Conservation (phyloP, 2,329 filamentous ascomycete genomes). For the Trichophyton simii region DNA sequence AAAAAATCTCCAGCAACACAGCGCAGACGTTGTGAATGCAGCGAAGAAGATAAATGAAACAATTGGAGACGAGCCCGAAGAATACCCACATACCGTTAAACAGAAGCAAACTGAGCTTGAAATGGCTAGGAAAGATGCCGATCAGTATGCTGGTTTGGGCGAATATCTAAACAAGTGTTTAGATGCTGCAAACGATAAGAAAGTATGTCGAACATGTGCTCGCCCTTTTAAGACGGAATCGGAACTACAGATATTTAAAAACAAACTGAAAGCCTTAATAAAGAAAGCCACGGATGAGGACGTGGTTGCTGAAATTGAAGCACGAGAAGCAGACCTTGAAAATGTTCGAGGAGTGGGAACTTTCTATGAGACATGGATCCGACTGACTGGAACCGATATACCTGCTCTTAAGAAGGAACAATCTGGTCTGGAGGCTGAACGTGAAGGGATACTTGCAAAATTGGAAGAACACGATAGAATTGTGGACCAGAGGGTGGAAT, state of each 20-base stretch:
- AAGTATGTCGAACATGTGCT: conserved; percentile 64
- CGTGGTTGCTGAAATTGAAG: conserved; percentile 49
- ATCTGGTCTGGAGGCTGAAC: conserved; percentile 48
- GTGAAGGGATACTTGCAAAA: conserved; percentile 45
- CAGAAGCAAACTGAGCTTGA: conserved; percentile 42
- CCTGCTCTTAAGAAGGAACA: conserved; percentile 55
- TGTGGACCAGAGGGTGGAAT: conserved; percentile 50
- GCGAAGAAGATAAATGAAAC: conserved; percentile 51
- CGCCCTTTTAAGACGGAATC: conserved; percentile 51
- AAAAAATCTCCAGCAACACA: conserved; percentile 52
- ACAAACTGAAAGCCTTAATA: conserved; percentile 50
- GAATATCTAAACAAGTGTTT: conserved; percentile 61
- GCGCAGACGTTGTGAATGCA: conserved; percentile 49
- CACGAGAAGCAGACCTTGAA: conserved; percentile 50
- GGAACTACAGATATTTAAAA: conserved; percentile 50
- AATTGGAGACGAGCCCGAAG: conserved; percentile 39
- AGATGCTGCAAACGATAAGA: conserved; percentile 51
- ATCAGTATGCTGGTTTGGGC: conserved; percentile 53
- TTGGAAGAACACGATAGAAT: conserved; percentile 56
- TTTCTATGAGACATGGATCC: conserved; percentile 61
- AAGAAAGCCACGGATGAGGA: conserved; percentile 39
- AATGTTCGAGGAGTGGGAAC: conserved; percentile 50
- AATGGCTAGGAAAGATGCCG: conserved; percentile 49
- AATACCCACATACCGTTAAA: conserved; percentile 42
- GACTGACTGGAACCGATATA: conserved; percentile 56